Base-by-base conservation (phyloP, 164 flowering plant genomes). In the Stephania yunnanensis region DNA sequence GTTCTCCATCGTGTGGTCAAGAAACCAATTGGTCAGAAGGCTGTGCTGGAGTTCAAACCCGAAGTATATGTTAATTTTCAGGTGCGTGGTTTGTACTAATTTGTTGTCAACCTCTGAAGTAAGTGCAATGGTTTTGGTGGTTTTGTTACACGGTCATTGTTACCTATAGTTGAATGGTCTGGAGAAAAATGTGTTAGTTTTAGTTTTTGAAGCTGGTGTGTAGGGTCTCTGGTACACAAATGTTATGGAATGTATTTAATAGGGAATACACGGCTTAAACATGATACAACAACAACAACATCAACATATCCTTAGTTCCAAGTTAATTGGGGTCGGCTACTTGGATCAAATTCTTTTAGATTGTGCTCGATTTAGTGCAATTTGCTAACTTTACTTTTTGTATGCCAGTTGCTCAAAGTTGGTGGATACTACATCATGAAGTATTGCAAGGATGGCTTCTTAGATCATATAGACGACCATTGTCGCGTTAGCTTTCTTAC, bases 11-110 rank as follows among this genome's bases (percentile, higher is more conserved):
- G 31, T 74, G 75, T 48, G 9, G 71, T 42, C 70, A 44, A 75
- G 44, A 78, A 75, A 55, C 64, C 76, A 68, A 74, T 42, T 78
- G 77, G 30, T 3, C 72, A 29, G 10, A 88, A 83, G 81, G 76
- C 89, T 48, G 71, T 90, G 80, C 79, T 95, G 83, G 94, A 95
- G 80, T 89, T 95, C 71, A 70, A 71, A n/a, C 69, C 86, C 77
- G 91, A 88, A 58, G 78, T 77, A 73, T 78, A 81, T 78, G 80
- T 31, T 67, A 81, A 75, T 74, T 91, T 83, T 84, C 82, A 90
- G 93, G 98, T 93, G 11, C 73, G 79, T 45, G 46, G 42, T 15
- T 72, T 42, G 4, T 75, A 61, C 78, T 30, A 29, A 63, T 7
- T 78, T 72, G 69, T 58, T 74, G 29, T 45, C 70, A 11, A 52